Base-by-base conservation (phyloP, 306 rosid genomes). In the Begonia fuchsioides region DNA sequence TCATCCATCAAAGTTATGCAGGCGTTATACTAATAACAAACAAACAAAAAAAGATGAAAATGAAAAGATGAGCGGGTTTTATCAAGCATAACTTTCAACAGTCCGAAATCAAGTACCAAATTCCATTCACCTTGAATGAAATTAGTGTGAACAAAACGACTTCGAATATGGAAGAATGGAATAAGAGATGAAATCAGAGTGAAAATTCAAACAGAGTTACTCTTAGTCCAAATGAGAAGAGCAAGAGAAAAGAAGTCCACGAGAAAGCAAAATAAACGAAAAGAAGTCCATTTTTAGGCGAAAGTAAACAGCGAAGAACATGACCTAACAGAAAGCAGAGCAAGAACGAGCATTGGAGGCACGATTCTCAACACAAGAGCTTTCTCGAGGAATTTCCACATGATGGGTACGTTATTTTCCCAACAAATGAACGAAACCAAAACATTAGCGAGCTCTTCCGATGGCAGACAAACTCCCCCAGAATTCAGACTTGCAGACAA, bases 311-410 rank as follows among this genome's bases (percentile, higher is more conserved):
- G 4, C 13, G 12, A 60, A 45, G 20, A 18, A 60, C 15, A 43
- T 26, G 56, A 83, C 97, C 94, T 85, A 52, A 60, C 17, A 17
- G 95, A 72, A 45, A 90, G 94, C 26, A 81, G 78, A 68, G 98
- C 79, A 45, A 90, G 83, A 58, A 85, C 76, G 8, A 81, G 80
- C 83, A 90, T 32, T 3, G 98, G 94, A 14, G 96, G 94, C 17
- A 79, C 93, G 43, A 85, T 76, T 20, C 68, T 78, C 54, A 81
- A 68, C 53, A 52, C 52, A 51, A 90, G 38, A 2, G 98, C 98
- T 60, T 75, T 79, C 38, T 90, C 98, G 9, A 90, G 81, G 60
- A 85, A 90, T 85, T 90, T 90, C 98, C 98, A 90, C 17, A 71
- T 35, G 54, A 79, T 66, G 47, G 98, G 96, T 15, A 81, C 93